phyloP scores from a whole-genome alignment of 2,329 filamentous ascomycete species.

The Emericellopsis cladophorae region DNA sequence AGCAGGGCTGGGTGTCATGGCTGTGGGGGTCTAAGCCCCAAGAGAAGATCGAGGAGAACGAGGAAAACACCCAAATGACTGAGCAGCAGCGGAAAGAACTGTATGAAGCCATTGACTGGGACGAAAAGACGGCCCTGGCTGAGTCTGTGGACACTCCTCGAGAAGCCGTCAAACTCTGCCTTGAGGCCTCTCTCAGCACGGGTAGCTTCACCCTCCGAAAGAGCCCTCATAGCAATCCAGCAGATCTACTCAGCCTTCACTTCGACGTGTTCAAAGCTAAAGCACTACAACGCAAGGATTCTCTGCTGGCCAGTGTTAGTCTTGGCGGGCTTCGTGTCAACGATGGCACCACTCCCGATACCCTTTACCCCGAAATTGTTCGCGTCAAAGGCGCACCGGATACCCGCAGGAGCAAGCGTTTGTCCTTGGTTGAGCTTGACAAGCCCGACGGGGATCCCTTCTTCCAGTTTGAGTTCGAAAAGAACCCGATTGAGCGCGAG shows the following conservation, averaged over 20 bases:
- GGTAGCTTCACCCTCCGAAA: conserved; percentile 92
- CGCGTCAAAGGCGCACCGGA: conserved; percentile 78
- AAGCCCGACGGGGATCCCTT: conserved; percentile 54
- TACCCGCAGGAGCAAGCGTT: conserved; percentile 27
- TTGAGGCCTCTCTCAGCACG: conserved; percentile 86
- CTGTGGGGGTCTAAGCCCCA: conserved; percentile 73
- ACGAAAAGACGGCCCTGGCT: conserved; percentile 83
- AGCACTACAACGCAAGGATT: conserved; percentile 80
- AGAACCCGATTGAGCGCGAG: conserved; percentile 85
- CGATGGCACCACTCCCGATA: conserved; percentile 87
- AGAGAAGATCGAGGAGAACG: conserved; percentile 39
- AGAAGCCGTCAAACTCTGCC: conserved; percentile 83
- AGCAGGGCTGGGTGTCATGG: conserved; percentile 86
- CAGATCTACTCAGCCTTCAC: conserved; percentile 77
- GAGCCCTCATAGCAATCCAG: conserved; percentile 44
- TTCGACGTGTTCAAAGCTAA: conserved; percentile 94
- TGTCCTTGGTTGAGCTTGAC: conserved; percentile 43
- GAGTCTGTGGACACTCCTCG: conserved; percentile 82
- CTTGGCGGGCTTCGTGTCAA: conserved; percentile 89
- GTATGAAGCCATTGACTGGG: conserved; percentile 96
- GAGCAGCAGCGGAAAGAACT: conserved; percentile 94
- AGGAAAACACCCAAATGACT: conserved; percentile 76
- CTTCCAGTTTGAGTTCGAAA: conserved; percentile 85
- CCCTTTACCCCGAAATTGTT: conserved; percentile 88
- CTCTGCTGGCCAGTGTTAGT: conserved; percentile 75